A percentile compares a stretch with the other conserved stretches of the same genome.
Evolutionary conservation across 345 rosid genomes (phyloP).

Genomic region (Pelargonium nanum): DNA sequence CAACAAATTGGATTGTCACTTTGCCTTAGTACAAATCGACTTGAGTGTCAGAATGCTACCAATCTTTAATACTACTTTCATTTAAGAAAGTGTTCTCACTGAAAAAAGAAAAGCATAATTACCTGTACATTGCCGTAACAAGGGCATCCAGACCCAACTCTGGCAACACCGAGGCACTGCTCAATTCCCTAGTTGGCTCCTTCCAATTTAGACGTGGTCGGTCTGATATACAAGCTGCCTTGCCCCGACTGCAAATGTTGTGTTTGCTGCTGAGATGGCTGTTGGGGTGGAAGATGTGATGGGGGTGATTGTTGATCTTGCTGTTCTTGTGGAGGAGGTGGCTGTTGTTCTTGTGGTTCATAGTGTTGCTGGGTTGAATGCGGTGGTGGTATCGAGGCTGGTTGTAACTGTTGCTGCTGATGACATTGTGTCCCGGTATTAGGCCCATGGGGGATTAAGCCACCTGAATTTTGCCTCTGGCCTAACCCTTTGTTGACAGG

Average conservation of each 20-base stretch:
- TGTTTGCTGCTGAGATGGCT: slow-evolving; percentile 38
- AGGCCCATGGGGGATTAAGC: slow-evolving; percentile 36
- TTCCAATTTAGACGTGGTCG: slow-evolving; percentile 56
- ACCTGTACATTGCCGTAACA: slow-evolving; percentile 71
- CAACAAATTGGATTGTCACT: neutral
- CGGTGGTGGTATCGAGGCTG: slow-evolving; percentile 31
- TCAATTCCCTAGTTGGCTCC: slow-evolving; percentile 31
- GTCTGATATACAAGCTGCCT: slow-evolving; percentile 48
- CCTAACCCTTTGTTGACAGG: slow-evolving; percentile 40
- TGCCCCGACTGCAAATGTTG: slow-evolving; percentile 54
- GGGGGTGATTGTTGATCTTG: slow-evolving; percentile 28
- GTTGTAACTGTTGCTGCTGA: slow-evolving; percentile 35
- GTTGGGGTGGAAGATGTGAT: slow-evolving; percentile 6
- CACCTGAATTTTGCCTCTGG: slow-evolving; percentile 54
- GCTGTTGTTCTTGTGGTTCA: slow-evolving; percentile 40
- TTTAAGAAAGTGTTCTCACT: neutral
- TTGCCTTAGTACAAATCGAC: neutral
- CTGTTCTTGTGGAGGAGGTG: slow-evolving; percentile 6
- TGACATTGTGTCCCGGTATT: slow-evolving; percentile 31
- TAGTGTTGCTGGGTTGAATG: slow-evolving; percentile 37
- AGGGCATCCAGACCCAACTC: slow-evolving; percentile 45
- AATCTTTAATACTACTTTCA: neutral
- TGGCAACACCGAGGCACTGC: slow-evolving; percentile 38
- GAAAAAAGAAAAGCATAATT: slow-evolving; percentile 6
- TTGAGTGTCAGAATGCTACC: neutral